Conservation (phyloP, 2,329 filamentous ascomycete genomes). For the Cercospora canescens region DNA sequence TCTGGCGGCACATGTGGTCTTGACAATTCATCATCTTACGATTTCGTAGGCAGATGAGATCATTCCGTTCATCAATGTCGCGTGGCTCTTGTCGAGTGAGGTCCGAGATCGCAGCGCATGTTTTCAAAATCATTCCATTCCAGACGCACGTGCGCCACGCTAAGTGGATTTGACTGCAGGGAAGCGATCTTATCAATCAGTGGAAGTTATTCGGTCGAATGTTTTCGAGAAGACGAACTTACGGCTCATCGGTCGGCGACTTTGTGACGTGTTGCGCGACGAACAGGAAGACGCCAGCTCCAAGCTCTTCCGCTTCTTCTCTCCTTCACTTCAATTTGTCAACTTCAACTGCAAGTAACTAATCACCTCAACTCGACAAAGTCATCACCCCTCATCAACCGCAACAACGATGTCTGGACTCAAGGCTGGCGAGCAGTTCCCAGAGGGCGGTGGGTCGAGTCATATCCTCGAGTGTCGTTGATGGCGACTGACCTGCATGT, state of each 20-base stretch:
- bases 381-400: too few relatives aligned
- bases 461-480: not conserved
- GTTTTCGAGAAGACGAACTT: not conserved
- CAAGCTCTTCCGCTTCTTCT: not conserved
- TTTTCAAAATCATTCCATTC: not conserved
- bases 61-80: not conserved
- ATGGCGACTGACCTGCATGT: not conserved
- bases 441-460: constrained; percentile 19
- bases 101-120: not conserved
- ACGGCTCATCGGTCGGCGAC: not conserved
- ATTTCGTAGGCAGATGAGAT: not conserved
- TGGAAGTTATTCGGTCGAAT: not conserved
- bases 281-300: not conserved
- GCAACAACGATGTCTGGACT: constrained; percentile 15
- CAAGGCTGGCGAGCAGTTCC: constrained; percentile 24
- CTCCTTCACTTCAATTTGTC: not conserved
- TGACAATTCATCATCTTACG: not conserved
- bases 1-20: too few relatives aligned
- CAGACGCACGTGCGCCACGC: not conserved
- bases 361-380: not conserved
- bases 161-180: not conserved
- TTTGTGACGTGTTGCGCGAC: not conserved
- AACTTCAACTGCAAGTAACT: not conserved
- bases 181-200: not conserved
- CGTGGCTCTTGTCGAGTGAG: not conserved